A percentile compares a stretch with the other conserved stretches of the same genome.
Conservation (phyloP, 176 grass and related monocot species). For the Oryza officinalis region DNA sequence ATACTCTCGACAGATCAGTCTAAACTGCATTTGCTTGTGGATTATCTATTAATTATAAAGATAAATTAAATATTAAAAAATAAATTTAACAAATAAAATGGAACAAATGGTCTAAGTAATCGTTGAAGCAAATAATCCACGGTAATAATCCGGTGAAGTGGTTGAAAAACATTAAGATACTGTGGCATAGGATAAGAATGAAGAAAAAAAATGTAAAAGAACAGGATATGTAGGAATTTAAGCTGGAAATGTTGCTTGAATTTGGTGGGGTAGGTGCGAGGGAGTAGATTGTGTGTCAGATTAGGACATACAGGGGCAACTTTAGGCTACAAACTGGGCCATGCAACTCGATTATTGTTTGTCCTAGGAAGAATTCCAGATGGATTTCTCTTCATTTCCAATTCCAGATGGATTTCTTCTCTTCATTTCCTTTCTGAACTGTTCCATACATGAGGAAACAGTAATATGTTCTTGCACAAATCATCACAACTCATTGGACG, state of each 20-base stretch:
- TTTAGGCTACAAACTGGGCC: background rate
- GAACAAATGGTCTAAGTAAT: no score
- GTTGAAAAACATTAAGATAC: background rate
- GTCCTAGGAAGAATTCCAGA: background rate
- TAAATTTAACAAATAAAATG: no score
- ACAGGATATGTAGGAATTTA: no score
- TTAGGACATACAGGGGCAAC: background rate
- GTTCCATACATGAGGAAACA: background rate
- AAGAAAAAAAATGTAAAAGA: no score
- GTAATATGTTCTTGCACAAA: background rate
- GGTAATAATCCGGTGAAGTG: no score
- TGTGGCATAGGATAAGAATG: background rate
- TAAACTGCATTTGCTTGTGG: background rate
- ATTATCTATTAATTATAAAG: no score
- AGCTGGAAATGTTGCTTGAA: background rate
- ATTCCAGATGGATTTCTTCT: background rate
- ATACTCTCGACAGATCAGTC: background rate
- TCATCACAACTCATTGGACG: background rate
- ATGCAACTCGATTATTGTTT: background rate
- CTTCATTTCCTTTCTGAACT: background rate
- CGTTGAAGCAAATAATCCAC: no score
- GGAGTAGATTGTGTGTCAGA: background rate
- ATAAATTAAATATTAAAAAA: no score
- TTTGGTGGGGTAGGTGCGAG: background rate
- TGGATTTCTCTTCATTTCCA: background rate